phyloP scores from a whole-genome alignment of 495 filamentous ascomycete genomes.

The Trichoderma virens region DNA sequence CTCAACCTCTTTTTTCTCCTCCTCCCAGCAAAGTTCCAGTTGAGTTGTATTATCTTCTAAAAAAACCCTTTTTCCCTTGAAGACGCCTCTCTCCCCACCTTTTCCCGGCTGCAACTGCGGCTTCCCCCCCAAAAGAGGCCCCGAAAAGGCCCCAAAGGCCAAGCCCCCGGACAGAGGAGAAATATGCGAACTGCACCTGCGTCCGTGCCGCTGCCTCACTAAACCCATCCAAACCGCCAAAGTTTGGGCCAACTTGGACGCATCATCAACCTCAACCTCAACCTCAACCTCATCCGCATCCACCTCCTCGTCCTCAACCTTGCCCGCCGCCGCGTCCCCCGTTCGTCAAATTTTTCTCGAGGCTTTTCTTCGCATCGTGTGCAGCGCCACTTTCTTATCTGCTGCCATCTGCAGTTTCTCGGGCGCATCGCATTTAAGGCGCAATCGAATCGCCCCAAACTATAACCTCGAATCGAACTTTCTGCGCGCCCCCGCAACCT shows the following conservation, averaged over 20 bases:
- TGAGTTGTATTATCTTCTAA: too few species aligned
- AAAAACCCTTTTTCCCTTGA: not conserved
- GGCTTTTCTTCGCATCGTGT: too few species aligned
- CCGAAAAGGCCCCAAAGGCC: not conserved
- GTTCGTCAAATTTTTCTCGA: too few species aligned
- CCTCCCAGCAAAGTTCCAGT: not conserved
- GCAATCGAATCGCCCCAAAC: too few species aligned
- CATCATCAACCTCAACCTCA: not conserved
- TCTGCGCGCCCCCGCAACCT: too few species aligned
- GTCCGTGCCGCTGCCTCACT: not conserved
- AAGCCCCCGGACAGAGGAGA: not conserved
- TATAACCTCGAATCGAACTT: too few species aligned
- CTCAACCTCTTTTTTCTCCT: too few species aligned
- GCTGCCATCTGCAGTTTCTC: too few species aligned
- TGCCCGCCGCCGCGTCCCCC: not conserved
- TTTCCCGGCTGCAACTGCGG: slow-evolving; percentile 1
- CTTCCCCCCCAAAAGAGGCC: not conserved
- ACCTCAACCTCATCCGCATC: not conserved
- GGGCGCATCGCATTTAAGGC: too few species aligned
- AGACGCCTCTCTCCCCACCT: not conserved
- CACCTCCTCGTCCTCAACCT: not conserved
- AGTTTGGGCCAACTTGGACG: not conserved
- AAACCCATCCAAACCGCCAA: slow-evolving; percentile 1
- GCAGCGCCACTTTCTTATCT: too few species aligned
- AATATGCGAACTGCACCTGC: not conserved